A percentile compares a stretch with the other conserved stretches of the same genome.
Evolutionary conservation across 441 rosid genomes (phyloP).

Genomic region (Populus trichocarpa): DNA sequence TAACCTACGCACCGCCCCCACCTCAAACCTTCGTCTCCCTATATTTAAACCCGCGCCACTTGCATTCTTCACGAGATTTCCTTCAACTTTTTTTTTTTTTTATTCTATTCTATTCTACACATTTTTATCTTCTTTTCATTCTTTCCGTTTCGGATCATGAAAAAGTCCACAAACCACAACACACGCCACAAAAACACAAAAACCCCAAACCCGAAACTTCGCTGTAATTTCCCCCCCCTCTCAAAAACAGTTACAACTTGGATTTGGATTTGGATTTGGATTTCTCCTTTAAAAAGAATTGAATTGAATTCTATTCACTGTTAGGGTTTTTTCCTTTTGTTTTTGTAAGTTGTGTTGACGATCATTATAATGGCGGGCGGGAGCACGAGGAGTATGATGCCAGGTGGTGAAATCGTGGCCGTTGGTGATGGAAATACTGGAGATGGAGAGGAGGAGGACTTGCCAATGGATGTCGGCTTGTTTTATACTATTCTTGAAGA

Average conservation of each 20-base stretch:
- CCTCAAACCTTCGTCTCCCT: neutral
- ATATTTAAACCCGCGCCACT: constrained; percentile 24
- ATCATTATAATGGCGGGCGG: constrained; percentile 43
- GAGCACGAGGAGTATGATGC: constrained; percentile 19
- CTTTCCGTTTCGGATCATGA: neutral
- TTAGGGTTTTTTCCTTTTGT: neutral
- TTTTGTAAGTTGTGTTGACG: constrained; percentile 6
- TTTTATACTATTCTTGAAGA: constrained; percentile 46
- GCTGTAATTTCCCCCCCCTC: neutral
- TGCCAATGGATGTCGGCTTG: constrained; percentile 44
- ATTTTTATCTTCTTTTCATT: neutral
- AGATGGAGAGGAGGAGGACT: constrained; percentile 33
- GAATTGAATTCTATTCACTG: neutral
- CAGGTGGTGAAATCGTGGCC: constrained; percentile 14
- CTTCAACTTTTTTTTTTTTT: neutral
- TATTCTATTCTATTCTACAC: neutral
- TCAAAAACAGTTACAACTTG: neutral
- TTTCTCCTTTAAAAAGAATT: too few species aligned
- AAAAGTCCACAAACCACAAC: neutral
- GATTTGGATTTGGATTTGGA: too few species aligned
- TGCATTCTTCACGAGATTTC: neutral
- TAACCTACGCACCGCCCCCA: constrained; percentile 23
- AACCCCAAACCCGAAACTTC: neutral
- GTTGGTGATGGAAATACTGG: constrained; percentile 21
- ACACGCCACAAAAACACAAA: neutral